A percentile compares a stretch with the other conserved stretches of the same genome.
These are phyloP conservation scores for Wickerhamiella nectarea DNA, from an alignment of 805 yeast genomes.

Conservation along the genomic window DNA sequence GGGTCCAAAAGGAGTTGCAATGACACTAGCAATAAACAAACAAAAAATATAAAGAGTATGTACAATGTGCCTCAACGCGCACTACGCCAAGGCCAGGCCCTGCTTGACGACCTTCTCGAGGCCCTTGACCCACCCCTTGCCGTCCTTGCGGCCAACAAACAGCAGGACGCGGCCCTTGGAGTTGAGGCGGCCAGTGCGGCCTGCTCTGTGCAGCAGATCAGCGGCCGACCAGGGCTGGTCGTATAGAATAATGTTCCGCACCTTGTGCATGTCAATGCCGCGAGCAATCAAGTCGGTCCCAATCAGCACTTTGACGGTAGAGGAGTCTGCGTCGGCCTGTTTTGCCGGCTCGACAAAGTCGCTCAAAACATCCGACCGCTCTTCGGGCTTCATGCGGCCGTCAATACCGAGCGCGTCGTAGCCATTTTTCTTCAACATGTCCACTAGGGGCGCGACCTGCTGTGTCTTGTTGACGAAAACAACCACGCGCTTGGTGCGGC, in stretches of 20 bases:
- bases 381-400: conserved; percentile 49
- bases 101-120: conserved; percentile 54
- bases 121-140: conserved; percentile 73
- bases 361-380: conserved; percentile 41
- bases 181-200: conserved; percentile 88
- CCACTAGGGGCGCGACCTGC: conserved; percentile 46
- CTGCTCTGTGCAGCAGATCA: conserved; percentile 81
- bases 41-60: not conserved
- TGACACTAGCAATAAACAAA: not conserved
- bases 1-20: conserved; percentile 37
- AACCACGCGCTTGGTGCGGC: conserved; percentile 61
- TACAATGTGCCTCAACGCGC: not conserved
- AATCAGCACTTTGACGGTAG: conserved; percentile 39
- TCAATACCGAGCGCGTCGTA: conserved; percentile 54
- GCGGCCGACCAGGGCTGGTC: conserved; percentile 78
- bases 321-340: conserved; percentile 12
- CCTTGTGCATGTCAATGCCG: conserved; percentile 73
- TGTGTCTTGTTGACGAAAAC: conserved; percentile 72
- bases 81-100: conserved; percentile 20
- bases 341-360: conserved; percentile 55
- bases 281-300: conserved; percentile 84
- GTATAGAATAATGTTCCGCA: conserved; percentile 67
- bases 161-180: conserved; percentile 79
- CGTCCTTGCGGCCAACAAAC: conserved; percentile 50
- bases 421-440: conserved; percentile 37